Conservation (phyloP, 306 rosid genomes). For the Lithocarpus polystachyus region DNA sequence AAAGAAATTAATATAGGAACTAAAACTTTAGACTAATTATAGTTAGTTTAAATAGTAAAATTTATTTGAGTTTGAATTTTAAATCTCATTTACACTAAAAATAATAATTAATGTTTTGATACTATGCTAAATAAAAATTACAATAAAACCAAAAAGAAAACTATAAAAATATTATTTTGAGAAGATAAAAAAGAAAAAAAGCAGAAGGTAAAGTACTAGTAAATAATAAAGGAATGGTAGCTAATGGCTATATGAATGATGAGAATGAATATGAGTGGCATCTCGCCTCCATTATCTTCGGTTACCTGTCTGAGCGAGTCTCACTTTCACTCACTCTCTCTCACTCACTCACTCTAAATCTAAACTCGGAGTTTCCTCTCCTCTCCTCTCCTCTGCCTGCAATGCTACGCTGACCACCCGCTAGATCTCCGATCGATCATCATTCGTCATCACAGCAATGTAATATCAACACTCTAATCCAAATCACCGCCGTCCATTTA, state of each 20-base stretch:
- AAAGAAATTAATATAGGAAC: too few relatives aligned
- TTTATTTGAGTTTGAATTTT: too few relatives aligned
- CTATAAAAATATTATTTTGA: too few relatives aligned
- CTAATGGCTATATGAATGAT: conserved; percentile 1
- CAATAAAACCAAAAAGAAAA: too few relatives aligned
- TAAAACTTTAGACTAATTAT: too few relatives aligned
- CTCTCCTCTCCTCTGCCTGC: too few relatives aligned
- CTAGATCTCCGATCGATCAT: conserved; percentile 40
- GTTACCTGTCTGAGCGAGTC: conserved; percentile 31
- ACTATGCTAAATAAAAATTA: fast-evolving
- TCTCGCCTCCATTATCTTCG: conserved; percentile 45
- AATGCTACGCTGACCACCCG: not conserved
- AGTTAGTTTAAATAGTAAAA: too few relatives aligned
- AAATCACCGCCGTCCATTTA: not conserved
- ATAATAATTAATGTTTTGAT: too few relatives aligned
- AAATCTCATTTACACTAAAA: too few relatives aligned
- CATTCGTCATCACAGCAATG: conserved; percentile 16
- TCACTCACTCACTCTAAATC: not conserved
- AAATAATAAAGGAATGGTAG: not conserved
- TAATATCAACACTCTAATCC: conserved; percentile 20
- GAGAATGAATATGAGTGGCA: too few relatives aligned
- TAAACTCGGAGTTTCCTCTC: not conserved
- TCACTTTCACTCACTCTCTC: not conserved
- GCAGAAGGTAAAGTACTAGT: too few relatives aligned
- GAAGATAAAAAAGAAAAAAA: too few relatives aligned